Evolutionary conservation across 306 rosid species (phyloP).

Genomic region (Trichosanthes cucumerina): DNA sequence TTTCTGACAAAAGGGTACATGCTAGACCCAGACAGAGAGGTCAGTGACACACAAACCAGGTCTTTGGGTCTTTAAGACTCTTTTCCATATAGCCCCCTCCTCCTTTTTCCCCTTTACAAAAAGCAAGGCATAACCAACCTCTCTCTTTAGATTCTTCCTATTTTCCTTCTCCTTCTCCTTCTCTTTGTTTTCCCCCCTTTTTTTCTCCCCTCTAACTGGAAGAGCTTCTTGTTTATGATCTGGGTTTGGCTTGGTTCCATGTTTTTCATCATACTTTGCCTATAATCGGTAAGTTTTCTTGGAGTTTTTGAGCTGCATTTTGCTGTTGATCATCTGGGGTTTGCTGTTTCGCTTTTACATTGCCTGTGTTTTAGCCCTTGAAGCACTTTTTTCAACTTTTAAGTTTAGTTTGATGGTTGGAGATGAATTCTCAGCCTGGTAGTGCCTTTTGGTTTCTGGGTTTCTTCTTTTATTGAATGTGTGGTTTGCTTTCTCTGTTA

Average conservation of each 20-base stretch:
- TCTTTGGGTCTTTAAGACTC: not conserved
- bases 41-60: conserved; percentile 19
- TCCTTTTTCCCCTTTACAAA: conserved; percentile 30
- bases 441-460: not conserved
- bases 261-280: conserved; percentile 20
- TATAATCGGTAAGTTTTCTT: conserved; percentile 23
- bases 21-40: conserved; percentile 33
- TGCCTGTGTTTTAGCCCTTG: conserved; percentile 3
- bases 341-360: conserved; percentile 22
- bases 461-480: not conserved
- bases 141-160: conserved; percentile 45
- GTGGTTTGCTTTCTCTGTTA: not conserved
- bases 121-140: conserved; percentile 32
- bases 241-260: conserved; percentile 22
- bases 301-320: conserved; percentile 22
- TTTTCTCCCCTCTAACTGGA: conserved; percentile 1
- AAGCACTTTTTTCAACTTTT: conserved; percentile 8
- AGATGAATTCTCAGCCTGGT: not conserved
- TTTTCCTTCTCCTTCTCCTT: not conserved
- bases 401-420: conserved; percentile 12
- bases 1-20: conserved; percentile 37
- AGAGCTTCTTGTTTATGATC: conserved; percentile 16
- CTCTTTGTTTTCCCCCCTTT: not conserved
- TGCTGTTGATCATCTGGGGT: conserved; percentile 16
- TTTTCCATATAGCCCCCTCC: not conserved